Percentiles rank a stretch among this genome's conserved stretches.
Evolutionary conservation across 1,284 basidiomycete genomes (phyloP).

Genomic region (Wallemia mellicola): DNA sequence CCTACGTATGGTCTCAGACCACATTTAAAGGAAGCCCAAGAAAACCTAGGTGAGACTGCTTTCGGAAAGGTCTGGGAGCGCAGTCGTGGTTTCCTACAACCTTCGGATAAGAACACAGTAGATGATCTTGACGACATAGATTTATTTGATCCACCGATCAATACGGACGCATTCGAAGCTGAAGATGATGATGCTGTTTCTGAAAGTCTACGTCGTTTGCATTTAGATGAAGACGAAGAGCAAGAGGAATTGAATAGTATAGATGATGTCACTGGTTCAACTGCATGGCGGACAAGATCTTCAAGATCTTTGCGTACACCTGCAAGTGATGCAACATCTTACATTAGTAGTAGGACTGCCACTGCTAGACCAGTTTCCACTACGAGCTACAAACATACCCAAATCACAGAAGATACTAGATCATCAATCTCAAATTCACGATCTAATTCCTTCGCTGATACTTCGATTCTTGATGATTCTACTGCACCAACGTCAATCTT

Average conservation of each 20-base stretch:
- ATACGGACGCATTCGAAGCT: background rate
- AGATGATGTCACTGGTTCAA: slow-evolving; percentile 25
- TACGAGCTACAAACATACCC: background rate
- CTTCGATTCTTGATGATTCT: background rate
- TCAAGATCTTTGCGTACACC: slow-evolving; percentile 15
- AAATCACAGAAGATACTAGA: slow-evolving; percentile 4
- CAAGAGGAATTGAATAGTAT: slow-evolving; percentile 20
- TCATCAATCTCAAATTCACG: slow-evolving; percentile 6
- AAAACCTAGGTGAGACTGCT: slow-evolving; percentile 34
- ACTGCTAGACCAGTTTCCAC: slow-evolving; percentile 2
- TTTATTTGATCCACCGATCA: background rate
- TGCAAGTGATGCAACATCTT: slow-evolving; percentile 3
- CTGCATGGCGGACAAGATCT: slow-evolving; percentile 36
- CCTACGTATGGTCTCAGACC: slow-evolving; percentile 92
- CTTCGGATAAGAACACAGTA: slow-evolving; percentile 2
- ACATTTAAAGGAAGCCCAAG: slow-evolving; percentile 36
- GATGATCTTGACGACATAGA: slow-evolving; percentile 4
- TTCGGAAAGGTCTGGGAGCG: slow-evolving; percentile 39
- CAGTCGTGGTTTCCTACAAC: slow-evolving; percentile 37
- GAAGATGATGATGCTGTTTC: slow-evolving; percentile 24
- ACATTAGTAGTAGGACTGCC: slow-evolving; percentile 6
- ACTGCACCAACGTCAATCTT: background rate
- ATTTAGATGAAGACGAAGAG: slow-evolving; percentile 19
- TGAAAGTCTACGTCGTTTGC: background rate
- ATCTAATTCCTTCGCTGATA: slow-evolving; percentile 3